Conservation (phyloP, 73 alveolate genomes). For the Blepharisma stoltei region DNA sequence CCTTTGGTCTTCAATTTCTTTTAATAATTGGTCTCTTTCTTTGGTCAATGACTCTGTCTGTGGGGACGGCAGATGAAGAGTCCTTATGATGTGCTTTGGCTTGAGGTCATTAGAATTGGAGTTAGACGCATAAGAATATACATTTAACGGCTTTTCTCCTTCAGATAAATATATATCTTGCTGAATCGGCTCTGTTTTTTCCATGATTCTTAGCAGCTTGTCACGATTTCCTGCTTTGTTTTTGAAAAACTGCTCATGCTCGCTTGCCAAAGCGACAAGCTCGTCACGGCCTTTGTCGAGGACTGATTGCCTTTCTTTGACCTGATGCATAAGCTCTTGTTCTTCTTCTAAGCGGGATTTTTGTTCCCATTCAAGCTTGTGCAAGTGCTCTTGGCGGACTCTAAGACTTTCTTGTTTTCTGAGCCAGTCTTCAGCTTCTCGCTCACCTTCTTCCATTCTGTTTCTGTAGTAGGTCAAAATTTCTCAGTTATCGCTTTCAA, state of each 20-base stretch:
- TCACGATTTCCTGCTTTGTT: neutral
- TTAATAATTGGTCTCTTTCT: neutral
- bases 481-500: constrained; percentile 18
- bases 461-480: constrained; percentile 47
- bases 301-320: constrained; percentile 31
- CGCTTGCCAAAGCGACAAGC: constrained; percentile 3
- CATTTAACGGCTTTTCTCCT: constrained; percentile 14
- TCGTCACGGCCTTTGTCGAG: constrained; percentile 26
- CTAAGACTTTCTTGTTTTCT: constrained; percentile 38
- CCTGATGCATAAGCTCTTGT: constrained; percentile 39
- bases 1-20: neutral
- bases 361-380: constrained; percentile 55
- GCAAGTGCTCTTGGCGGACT: constrained; percentile 42
- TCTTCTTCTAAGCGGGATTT: constrained; percentile 54
- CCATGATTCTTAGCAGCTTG: neutral
- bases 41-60: neutral
- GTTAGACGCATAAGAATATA: constrained; percentile 15
- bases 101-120: neutral
- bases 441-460: constrained; percentile 46
- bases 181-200: constrained; percentile 19
- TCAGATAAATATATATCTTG: constrained; percentile 5
- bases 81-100: constrained; percentile 18
- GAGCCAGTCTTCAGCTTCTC: constrained; percentile 45
- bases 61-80: constrained; percentile 13
- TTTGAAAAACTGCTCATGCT: neutral